Percentiles rank a stretch among this genome's conserved stretches.
phyloP scores from a whole-genome alignment of 1,284 basidiomycete genomes.

The Taiwanofungus camphoratus region DNA sequence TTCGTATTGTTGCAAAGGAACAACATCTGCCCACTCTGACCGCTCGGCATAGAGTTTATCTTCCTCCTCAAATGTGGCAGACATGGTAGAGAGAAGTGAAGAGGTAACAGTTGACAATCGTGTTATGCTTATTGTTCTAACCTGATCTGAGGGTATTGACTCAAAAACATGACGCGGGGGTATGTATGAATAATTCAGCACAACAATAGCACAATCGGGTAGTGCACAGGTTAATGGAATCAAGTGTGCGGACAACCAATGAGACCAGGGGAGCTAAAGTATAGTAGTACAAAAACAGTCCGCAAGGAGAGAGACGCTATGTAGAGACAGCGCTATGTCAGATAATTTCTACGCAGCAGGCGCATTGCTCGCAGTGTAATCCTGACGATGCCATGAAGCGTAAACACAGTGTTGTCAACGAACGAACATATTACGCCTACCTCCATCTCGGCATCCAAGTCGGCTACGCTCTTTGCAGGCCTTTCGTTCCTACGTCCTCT shows the following conservation, averaged over 20 bases:
- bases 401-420: neutral
- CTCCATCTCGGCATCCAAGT: conserved; percentile 83
- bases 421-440: conserved; percentile 31
- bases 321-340: conserved; percentile 12
- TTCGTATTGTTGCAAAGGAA: conserved; percentile 80
- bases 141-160: no score
- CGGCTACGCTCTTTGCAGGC: conserved; percentile 61
- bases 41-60: conserved; percentile 50
- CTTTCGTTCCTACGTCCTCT: conserved; percentile 63
- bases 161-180: neutral
- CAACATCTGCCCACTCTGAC: conserved; percentile 75
- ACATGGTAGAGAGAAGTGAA: conserved; percentile 13
- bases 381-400: conserved; percentile 33
- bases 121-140: no score
- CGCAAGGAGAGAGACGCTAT: neutral
- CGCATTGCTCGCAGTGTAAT: conserved; percentile 59
- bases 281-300: conserved; percentile 12
- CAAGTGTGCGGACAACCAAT: conserved; percentile 6
- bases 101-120: no score
- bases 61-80: conserved; percentile 7
- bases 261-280: conserved; percentile 7
- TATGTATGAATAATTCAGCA: conserved; percentile 10
- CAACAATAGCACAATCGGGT: neutral
- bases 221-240: neutral
- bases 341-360: conserved; percentile 21